Percentiles rank a stretch among this genome's conserved stretches.
phyloP scores from a whole-genome alignment of 192 early-diverging fungal genomes.

The Podila minutissima region DNA sequence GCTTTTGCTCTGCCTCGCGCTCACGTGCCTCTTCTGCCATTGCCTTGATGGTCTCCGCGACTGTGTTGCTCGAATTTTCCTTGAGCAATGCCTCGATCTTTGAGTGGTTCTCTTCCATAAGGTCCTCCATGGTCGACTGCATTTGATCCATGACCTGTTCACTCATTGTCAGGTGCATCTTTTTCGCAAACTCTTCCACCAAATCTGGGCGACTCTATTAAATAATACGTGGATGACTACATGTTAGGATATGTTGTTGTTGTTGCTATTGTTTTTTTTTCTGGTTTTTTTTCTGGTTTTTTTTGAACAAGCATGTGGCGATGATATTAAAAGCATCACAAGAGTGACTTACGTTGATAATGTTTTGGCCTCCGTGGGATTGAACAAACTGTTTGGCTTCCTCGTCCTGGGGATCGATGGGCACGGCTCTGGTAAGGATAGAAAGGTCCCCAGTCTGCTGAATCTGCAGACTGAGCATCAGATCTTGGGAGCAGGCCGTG shows the following conservation, averaged over 20 bases:
- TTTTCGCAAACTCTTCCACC: slow-evolving; percentile 50
- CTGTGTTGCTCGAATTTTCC: slow-evolving; percentile 42
- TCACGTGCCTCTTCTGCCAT: slow-evolving; percentile 34
- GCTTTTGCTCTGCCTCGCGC: slow-evolving; percentile 40
- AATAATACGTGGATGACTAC: background rate
- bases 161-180: slow-evolving; percentile 46
- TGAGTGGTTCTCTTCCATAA: slow-evolving; percentile 45
- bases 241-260: background rate
- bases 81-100: slow-evolving; percentile 31
- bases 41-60: slow-evolving; percentile 49
- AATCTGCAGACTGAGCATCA: slow-evolving; percentile 65
- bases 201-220: slow-evolving; percentile 42
- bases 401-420: slow-evolving; percentile 53
- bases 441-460: slow-evolving; percentile 61
- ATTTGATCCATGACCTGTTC: slow-evolving; percentile 53
- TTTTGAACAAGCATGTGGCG: background rate
- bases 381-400: slow-evolving; percentile 56
- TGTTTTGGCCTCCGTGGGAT: slow-evolving; percentile 52
- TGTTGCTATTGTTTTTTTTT: too few species aligned
- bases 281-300: too few species aligned
- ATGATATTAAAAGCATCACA: background rate
- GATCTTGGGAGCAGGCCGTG: slow-evolving; percentile 53
- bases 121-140: slow-evolving; percentile 45
- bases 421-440: slow-evolving; percentile 47
- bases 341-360: slow-evolving; percentile 36